Percentiles rank a stretch among this genome's conserved stretches.
phyloP scores from a whole-genome alignment of 257 asterid genomes.

The Scutellaria baicalensis region DNA sequence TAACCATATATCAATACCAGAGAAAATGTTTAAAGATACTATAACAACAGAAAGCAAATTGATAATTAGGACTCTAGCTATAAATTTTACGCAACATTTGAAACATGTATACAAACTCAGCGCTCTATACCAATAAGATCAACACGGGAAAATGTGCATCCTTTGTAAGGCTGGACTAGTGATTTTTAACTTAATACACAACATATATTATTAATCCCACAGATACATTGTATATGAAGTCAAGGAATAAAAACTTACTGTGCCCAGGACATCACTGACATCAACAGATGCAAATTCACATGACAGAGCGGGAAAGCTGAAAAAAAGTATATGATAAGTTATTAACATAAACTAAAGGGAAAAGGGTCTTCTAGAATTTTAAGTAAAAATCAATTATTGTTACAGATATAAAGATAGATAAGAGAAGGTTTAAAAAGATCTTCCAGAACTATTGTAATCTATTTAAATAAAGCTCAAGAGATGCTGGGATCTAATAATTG shows the following conservation, averaged over 20 bases:
- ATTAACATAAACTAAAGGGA: slow-evolving; percentile 3
- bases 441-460: neutral
- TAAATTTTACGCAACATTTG: neutral
- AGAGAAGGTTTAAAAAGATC: neutral
- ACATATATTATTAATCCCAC: neutral
- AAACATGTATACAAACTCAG: neutral
- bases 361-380: neutral
- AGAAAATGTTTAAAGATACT: neutral
- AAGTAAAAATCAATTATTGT: neutral
- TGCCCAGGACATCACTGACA: slow-evolving; percentile 91
- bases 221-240: neutral
- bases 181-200: neutral
- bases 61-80: neutral
- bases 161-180: neutral
- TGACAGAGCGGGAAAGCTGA: slow-evolving; percentile 92
- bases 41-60: neutral
- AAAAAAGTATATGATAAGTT: slow-evolving; percentile 13
- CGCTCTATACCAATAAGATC: neutral
- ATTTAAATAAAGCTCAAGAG: neutral
- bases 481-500: neutral
- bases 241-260: slow-evolving; percentile 53
- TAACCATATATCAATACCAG: neutral
- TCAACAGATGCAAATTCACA: slow-evolving; percentile 98
- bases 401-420: neutral
- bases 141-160: neutral